Evolutionary conservation across 1,139 yeast species (phyloP).

Genomic region (Saccharomyces hybrid): DNA sequence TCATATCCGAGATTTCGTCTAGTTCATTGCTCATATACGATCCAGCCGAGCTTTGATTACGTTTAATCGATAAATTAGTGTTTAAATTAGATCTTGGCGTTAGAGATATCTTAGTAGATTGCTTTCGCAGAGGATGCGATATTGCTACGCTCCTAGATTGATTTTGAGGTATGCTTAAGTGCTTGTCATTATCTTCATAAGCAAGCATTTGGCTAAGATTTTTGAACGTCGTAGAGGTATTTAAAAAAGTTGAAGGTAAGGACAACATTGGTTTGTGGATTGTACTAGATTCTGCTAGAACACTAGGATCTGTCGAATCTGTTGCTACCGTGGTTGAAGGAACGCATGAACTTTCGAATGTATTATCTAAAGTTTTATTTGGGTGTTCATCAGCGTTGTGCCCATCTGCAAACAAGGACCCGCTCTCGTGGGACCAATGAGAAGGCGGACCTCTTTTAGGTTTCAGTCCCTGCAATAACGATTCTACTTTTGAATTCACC

Average conservation of each 20-base stretch:
- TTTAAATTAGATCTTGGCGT: conserved; percentile 11
- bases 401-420: not conserved
- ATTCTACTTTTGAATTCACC: conserved; percentile 12
- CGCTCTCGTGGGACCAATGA: not conserved
- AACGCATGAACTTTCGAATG: not conserved
- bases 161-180: not conserved
- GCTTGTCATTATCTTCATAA: conserved; percentile 7
- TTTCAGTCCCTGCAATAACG: conserved; percentile 5
- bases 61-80: conserved; percentile 8
- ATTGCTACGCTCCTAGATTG: conserved; percentile 1
- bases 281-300: conserved; percentile 29
- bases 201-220: conserved; percentile 20
- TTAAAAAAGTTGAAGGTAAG: conserved; percentile 22
- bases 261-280: conserved; percentile 16
- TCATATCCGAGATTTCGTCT: conserved; percentile 22
- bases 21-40: conserved; percentile 4
- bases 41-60: not conserved
- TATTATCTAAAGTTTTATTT: not conserved
- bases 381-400: not conserved
- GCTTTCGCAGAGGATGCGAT: conserved; percentile 11
- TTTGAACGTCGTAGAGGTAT: conserved; percentile 25
- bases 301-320: conserved; percentile 13
- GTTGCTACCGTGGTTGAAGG: not conserved
- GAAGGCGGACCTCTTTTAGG: not conserved
- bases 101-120: conserved; percentile 14